Evolutionary conservation across 2,329 filamentous ascomycete species (phyloP).

Genomic region (Dactylella cylindrospora): DNA sequence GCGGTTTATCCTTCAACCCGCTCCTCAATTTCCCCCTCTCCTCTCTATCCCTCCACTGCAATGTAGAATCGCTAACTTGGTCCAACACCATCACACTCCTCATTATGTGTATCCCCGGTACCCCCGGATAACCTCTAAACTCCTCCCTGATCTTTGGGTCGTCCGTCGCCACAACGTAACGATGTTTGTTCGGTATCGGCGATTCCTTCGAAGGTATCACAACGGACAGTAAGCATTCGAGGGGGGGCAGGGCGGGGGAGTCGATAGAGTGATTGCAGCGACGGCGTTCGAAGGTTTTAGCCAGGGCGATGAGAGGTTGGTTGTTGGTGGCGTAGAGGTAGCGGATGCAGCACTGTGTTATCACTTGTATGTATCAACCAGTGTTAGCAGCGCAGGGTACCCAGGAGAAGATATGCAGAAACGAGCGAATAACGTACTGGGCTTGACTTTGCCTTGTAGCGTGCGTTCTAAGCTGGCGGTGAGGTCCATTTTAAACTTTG

Average conservation of each 20-base stretch:
- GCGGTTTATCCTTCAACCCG: conserved; percentile 61
- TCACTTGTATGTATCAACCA: conserved; percentile 59
- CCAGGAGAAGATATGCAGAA: background rate
- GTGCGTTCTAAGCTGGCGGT: conserved; percentile 73
- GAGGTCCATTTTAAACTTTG: conserved; percentile 87
- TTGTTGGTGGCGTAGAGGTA: conserved; percentile 67
- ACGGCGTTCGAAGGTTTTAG: conserved; percentile 73
- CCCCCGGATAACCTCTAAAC: conserved; percentile 68
- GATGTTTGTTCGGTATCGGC: conserved; percentile 65
- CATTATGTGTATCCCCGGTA: conserved; percentile 76
- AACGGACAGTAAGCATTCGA: conserved; percentile 71
- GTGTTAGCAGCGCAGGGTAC: background rate
- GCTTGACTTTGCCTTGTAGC: conserved; percentile 83
- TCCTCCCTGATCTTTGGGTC: conserved; percentile 64
- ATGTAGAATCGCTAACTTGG: conserved; percentile 71
- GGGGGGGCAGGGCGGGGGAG: conserved; percentile 67
- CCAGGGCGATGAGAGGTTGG: conserved; percentile 67
- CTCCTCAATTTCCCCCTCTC: conserved; percentile 74
- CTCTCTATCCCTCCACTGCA: conserved; percentile 64
- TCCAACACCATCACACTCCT: conserved; percentile 77
- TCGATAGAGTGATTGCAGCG: conserved; percentile 77
- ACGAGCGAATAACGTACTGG: conserved; percentile 60
- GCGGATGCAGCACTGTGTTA: conserved; percentile 78
- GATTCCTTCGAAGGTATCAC: conserved; percentile 68
- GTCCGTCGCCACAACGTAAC: conserved; percentile 76